These are phyloP conservation scores for Colletotrichum limetticola DNA, from an alignment of 2,329 filamentous ascomycete genomes.

Conservation along the genomic window DNA sequence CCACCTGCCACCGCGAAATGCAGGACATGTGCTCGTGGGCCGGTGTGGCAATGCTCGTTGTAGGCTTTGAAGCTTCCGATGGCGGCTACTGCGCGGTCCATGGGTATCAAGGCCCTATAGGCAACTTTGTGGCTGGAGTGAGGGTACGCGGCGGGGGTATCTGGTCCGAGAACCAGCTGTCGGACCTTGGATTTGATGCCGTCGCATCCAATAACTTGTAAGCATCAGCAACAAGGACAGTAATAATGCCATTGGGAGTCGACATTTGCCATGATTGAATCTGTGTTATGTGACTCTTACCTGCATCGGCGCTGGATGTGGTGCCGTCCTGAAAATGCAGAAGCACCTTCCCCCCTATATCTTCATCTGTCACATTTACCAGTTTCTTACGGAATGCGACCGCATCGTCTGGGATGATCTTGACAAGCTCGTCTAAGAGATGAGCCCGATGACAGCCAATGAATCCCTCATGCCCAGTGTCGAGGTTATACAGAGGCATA, in stretches of 20 bases:
- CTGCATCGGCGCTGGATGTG: conserved; percentile 15
- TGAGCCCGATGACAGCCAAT: background rate
- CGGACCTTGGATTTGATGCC: conserved; percentile 56
- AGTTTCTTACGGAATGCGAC: conserved; percentile 43
- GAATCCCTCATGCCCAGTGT: background rate
- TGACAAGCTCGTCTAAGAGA: conserved; percentile 48
- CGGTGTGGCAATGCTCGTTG: conserved; percentile 52
- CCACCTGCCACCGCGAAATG: background rate
- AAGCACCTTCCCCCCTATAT: background rate
- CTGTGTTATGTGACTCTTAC: background rate
- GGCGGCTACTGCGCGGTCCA: background rate
- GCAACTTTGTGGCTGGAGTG: conserved; percentile 39
- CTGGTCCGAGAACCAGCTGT: background rate
- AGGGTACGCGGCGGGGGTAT: background rate
- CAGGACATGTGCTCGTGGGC: conserved; percentile 63
- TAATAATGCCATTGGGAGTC: too few species aligned
- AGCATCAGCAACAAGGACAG: background rate
- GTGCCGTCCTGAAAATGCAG: conserved; percentile 52
- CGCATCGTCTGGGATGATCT: conserved; percentile 44
- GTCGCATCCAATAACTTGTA: conserved; percentile 63
- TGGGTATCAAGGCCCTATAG: conserved; percentile 33
- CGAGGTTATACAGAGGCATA: background rate
- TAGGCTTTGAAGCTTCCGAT: conserved; percentile 49
- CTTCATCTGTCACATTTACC: conserved; percentile 6
- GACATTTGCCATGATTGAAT: too few species aligned